Evolutionary conservation across 495 filamentous ascomycete genomes (phyloP).

Genomic region (Ramalina intermedia): DNA sequence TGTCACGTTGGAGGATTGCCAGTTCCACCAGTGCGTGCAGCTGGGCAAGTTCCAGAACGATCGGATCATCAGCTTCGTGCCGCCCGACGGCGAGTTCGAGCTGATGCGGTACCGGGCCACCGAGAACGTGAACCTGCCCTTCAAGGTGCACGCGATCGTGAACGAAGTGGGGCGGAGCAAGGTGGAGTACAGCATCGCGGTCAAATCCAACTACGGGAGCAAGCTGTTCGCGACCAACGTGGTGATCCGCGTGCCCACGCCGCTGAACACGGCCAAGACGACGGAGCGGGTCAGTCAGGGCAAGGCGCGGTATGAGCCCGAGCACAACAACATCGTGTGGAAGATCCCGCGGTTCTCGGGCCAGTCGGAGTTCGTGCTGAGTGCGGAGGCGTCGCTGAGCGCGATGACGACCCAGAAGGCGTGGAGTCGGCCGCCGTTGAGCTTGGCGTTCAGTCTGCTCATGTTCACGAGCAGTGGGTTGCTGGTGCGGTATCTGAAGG

Average conservation of each 20-base stretch:
- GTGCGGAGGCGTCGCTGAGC: conserved; percentile 82
- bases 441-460: conserved; percentile 76
- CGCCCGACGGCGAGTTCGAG: conserved; percentile 97
- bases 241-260: conserved; percentile 87
- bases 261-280: conserved; percentile 88
- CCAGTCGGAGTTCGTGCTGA: conserved; percentile 86
- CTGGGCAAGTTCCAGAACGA: conserved; percentile 94
- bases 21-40: conserved; percentile 99
- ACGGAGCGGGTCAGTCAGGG: conserved; percentile 90
- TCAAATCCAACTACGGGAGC: conserved; percentile 88
- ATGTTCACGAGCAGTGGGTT: conserved; percentile 97
- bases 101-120: conserved; percentile 99
- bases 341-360: conserved; percentile 96
- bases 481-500: conserved; percentile 90
- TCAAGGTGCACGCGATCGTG: conserved; percentile 97
- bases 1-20: conserved; percentile 94
- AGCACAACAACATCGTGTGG: conserved; percentile 97
- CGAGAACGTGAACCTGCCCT: conserved; percentile 97
- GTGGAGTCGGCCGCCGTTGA: conserved; percentile 89
- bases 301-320: conserved; percentile 96
- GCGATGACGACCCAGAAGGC: conserved; percentile 98
- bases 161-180: conserved; percentile 95
- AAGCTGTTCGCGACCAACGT: conserved; percentile 98
- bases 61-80: conserved; percentile 94
- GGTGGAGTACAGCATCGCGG: conserved; percentile 96